These are phyloP conservation scores for Globisporangium acanthophoron DNA, from an alignment of 352 stramenopile species.

Conservation along the genomic window DNA sequence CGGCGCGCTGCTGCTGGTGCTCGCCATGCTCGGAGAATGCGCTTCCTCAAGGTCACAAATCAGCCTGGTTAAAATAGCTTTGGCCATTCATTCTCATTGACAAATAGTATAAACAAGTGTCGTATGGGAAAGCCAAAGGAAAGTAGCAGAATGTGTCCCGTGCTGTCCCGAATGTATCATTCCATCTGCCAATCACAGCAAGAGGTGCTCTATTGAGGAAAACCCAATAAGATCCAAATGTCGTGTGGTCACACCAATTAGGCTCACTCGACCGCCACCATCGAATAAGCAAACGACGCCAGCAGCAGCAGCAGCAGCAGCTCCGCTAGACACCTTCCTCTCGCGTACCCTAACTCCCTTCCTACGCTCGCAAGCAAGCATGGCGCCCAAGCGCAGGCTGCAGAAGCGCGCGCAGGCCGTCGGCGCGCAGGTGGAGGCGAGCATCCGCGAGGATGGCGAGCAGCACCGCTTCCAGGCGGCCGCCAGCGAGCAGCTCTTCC, in stretches of 20 bases:
- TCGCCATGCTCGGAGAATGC: background rate
- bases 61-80: background rate
- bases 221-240: background rate
- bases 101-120: too few relatives aligned
- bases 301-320: background rate
- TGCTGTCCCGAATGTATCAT: too few relatives aligned
- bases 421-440: constrained; percentile 70
- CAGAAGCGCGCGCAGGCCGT: constrained; percentile 63
- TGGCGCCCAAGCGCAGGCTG: constrained; percentile 50
- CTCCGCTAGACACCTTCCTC: background rate
- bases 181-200: background rate
- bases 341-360: too few relatives aligned
- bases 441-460: constrained; percentile 72
- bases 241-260: background rate
- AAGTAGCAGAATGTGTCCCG: too few relatives aligned
- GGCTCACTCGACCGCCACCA: background rate
- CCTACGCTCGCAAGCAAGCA: constrained; percentile 1
- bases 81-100: too few relatives aligned
- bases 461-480: constrained; percentile 77
- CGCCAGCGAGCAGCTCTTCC: constrained; percentile 66
- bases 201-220: background rate
- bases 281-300: background rate
- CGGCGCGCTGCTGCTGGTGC: background rate
- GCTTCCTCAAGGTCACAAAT: background rate
- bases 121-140: too few relatives aligned